Evolutionary conservation across 208 protist species (phyloP).

Genomic region (Leishmania tropica): DNA sequence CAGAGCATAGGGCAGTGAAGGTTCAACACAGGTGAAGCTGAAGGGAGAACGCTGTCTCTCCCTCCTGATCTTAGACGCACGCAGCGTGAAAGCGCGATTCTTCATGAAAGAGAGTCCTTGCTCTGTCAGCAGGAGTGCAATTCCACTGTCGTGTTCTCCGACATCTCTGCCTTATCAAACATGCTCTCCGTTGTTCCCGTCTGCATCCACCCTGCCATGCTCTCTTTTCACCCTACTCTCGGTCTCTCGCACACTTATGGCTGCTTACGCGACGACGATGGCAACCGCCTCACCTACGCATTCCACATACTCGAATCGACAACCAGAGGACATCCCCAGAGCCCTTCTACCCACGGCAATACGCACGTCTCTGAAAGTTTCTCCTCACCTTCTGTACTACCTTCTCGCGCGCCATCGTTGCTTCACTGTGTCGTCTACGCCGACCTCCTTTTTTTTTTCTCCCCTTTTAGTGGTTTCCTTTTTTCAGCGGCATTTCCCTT

Average conservation of each 20-base stretch:
- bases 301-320: not conserved
- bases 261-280: not conserved
- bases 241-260: not conserved
- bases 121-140: not conserved
- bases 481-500: too few relatives aligned
- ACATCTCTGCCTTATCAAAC: too few relatives aligned
- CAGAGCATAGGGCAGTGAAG: not conserved
- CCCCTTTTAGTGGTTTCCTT: not conserved
- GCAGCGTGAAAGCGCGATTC: not conserved
- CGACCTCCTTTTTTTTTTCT: not conserved
- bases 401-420: not conserved
- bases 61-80: not conserved
- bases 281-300: not conserved
- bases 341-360: not conserved
- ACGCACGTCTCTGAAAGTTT: not conserved
- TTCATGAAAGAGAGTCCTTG: not conserved
- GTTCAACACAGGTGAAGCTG: not conserved
- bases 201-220: not conserved
- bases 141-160: too few relatives aligned
- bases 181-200: not conserved
- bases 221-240: not conserved
- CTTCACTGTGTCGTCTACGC: not conserved
- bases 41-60: not conserved
- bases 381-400: not conserved
- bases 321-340: not conserved